Percentiles rank a stretch among this genome's conserved stretches.
phyloP scores from a whole-genome alignment of 169 alveolate genomes.

The Plasmodium chabaudi region DNA sequence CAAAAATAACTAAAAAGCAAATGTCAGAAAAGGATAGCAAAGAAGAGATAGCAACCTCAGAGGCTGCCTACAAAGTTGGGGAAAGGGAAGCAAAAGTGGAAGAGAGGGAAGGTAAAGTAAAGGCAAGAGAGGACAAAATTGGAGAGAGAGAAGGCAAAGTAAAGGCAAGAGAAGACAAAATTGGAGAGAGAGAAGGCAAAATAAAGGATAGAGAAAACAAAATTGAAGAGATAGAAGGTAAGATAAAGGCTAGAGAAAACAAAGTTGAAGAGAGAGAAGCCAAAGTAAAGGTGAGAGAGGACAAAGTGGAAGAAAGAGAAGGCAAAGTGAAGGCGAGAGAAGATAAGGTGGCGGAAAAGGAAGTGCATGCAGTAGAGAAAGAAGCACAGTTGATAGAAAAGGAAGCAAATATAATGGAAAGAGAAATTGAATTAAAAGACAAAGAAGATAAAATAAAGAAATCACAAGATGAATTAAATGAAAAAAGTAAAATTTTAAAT shows the following conservation, averaged over 20 bases:
- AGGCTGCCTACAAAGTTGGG: neutral
- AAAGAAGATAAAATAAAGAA: too few species aligned
- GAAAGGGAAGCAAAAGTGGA: neutral
- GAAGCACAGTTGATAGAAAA: too few species aligned
- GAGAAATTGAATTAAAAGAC: too few species aligned
- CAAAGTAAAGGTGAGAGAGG: conserved; percentile 1
- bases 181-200: neutral
- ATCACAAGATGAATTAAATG: too few species aligned
- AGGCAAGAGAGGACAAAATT: neutral
- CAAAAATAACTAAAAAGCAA: neutral
- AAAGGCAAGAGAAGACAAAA: neutral
- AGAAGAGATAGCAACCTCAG: neutral
- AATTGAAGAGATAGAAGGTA: conserved; percentile 7
- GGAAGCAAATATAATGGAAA: too few species aligned
- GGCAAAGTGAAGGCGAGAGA: neutral
- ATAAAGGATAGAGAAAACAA: neutral
- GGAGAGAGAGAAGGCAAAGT: neutral
- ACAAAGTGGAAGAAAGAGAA: neutral
- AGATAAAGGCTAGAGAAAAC: neutral
- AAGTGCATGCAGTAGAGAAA: too few species aligned
- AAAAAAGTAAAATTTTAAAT: too few species aligned
- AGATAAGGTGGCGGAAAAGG: neutral
- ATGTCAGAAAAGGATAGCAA: neutral
- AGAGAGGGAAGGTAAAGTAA: neutral
- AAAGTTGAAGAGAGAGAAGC: neutral